Evolutionary conservation across 2,329 filamentous ascomycete species (phyloP).

Genomic region (Zarea fungicola): DNA sequence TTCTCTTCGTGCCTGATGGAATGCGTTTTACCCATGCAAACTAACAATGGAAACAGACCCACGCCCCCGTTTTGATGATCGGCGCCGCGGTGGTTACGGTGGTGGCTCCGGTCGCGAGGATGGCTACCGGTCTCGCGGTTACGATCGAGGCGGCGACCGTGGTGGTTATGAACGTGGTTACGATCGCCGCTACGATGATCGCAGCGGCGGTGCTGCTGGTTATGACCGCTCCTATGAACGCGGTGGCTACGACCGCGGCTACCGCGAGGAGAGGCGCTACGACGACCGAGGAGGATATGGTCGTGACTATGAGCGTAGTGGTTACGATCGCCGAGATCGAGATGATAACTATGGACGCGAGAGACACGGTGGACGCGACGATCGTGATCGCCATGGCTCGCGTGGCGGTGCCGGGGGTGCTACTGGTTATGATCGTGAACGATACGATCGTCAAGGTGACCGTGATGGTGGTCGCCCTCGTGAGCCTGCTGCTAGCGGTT

Average conservation of each 20-base stretch:
- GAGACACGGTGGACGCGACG: constrained; percentile 40
- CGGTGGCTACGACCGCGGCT: constrained; percentile 31
- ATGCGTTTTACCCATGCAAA: too few species aligned
- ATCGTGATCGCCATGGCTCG: constrained; percentile 38
- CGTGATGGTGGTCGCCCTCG: constrained; percentile 36
- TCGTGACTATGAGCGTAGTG: constrained; percentile 51
- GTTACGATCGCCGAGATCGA: constrained; percentile 32
- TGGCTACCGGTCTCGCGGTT: constrained; percentile 36
- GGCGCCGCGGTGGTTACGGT: constrained; percentile 57
- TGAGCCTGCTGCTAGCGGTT: constrained; percentile 31
- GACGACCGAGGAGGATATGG: constrained; percentile 38
- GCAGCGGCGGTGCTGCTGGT: too few species aligned
- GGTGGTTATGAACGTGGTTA: constrained; percentile 39
- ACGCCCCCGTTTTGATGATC: constrained; percentile 51
- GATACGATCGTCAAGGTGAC: constrained; percentile 43
- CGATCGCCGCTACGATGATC: constrained; percentile 29
- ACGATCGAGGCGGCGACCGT: constrained; percentile 30
- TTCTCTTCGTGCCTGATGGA: too few species aligned
- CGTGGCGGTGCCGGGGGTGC: constrained; percentile 33
- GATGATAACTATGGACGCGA: constrained; percentile 35
- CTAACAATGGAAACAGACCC: constrained; percentile 26
- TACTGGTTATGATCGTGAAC: constrained; percentile 44
- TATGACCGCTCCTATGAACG: constrained; percentile 35
- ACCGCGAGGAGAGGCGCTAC: constrained; percentile 24
- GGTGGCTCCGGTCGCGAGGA: constrained; percentile 54